phyloP scores from a whole-genome alignment of 2,329 filamentous ascomycete species.

The Torrubiellomyces zombiae region DNA sequence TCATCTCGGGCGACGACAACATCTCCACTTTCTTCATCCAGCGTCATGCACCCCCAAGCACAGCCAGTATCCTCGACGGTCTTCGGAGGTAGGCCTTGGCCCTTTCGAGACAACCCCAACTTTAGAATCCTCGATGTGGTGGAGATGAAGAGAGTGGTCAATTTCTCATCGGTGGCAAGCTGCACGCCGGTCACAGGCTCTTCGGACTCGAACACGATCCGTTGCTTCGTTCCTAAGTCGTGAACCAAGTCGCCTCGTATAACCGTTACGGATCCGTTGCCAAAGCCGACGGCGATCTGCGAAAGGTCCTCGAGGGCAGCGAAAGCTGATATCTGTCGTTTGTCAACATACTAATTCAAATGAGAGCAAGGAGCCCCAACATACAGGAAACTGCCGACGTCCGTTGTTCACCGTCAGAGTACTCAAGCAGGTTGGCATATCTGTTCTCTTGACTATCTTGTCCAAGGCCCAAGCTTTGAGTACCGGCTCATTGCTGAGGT shows the following conservation, averaged over 20 bases:
- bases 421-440: constrained; percentile 73
- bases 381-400: constrained; percentile 77
- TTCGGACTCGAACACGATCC: constrained; percentile 90
- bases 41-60: constrained; percentile 85
- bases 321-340: constrained; percentile 61
- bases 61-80: constrained; percentile 82
- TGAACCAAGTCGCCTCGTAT: constrained; percentile 90
- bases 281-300: constrained; percentile 89
- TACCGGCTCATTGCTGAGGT: constrained; percentile 71
- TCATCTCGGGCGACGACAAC: constrained; percentile 88
- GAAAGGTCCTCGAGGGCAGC: constrained; percentile 74
- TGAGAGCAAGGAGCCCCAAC: too few species aligned
- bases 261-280: constrained; percentile 84
- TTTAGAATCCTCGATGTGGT: constrained; percentile 81
- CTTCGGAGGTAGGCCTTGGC: constrained; percentile 76
- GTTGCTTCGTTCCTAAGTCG: constrained; percentile 83
- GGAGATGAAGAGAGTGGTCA: constrained; percentile 76
- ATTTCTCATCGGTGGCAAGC: constrained; percentile 41
- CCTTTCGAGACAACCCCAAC: constrained; percentile 70
- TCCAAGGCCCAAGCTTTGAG: constrained; percentile 97
- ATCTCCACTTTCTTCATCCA: constrained; percentile 64
- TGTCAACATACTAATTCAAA: constrained; percentile 1
- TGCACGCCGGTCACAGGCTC: constrained; percentile 90
- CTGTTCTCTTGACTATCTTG: constrained; percentile 85
- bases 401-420: constrained; percentile 78